phyloP scores from a whole-genome alignment of 2,329 filamentous ascomycete genomes.

The Pseudogymnoascus sp. region DNA sequence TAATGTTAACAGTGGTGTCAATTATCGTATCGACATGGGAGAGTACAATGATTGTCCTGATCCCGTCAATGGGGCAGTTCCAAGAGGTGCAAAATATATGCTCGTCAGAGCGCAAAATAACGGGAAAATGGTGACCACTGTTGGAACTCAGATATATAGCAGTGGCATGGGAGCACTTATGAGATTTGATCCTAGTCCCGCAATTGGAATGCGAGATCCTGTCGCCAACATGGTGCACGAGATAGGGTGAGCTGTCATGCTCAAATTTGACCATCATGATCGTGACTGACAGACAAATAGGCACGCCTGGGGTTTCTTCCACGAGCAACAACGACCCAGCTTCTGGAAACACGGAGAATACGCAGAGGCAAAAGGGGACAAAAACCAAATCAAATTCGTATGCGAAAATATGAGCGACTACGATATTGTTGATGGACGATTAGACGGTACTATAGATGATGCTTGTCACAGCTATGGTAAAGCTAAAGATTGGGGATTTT shows the following conservation, averaged over 20 bases:
- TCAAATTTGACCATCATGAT: not conserved
- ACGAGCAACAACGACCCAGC: slow-evolving; percentile 5
- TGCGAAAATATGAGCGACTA: slow-evolving; percentile 3
- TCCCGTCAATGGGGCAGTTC: not conserved
- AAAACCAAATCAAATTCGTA: slow-evolving; percentile 2
- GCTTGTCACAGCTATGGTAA: not conserved
- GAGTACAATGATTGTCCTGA: not conserved
- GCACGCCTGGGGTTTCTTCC: slow-evolving; percentile 8
- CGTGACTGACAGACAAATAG: not conserved
- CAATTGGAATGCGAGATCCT: slow-evolving; percentile 2
- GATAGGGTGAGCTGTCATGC: not conserved
- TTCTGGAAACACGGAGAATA: not conserved
- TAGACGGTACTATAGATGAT: not conserved
- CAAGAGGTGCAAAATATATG: not conserved
- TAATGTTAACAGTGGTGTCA: slow-evolving; percentile 1
- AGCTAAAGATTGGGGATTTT: not conserved
- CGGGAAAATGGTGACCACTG: not conserved
- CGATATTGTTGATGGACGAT: not conserved
- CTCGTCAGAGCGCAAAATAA: not conserved
- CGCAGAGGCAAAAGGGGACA: not conserved
- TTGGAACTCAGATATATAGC: not conserved
- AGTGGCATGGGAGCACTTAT: not conserved
- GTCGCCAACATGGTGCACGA: slow-evolving; percentile 9
- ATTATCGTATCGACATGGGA: slow-evolving; percentile 8
- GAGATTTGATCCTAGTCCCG: not conserved